Base-by-base conservation (phyloP, 371 early-diverging fungal genomes). In the Mucor plumbeus region DNA sequence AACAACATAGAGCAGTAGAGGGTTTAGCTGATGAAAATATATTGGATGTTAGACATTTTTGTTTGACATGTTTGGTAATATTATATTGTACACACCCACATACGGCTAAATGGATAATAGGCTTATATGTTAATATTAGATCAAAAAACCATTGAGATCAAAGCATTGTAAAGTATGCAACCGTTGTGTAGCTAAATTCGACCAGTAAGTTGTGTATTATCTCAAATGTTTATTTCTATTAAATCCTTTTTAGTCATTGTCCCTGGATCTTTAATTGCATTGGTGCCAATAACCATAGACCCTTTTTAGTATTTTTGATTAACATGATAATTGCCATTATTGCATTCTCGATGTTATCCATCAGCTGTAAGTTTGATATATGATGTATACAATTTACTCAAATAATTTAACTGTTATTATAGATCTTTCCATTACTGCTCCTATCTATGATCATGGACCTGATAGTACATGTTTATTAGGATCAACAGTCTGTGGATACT, bases 141-240 rank as follows among this genome's bases (percentile, higher is more conserved):
- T 89, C 31, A 87, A 83, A 14, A 94, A 95, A 62, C 99, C 99
- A 15, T 73, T 98, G 64, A 84, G 99, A 34, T 95, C 97, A 17
- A 99, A 99, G 80, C 99, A 99, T 70, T 99, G 99, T 82, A 92
- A 91, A 65, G 82, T 92, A 43, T 99, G 99, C 75, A 89, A 97
- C 70, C 90, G 94, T 56, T 99, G 99, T 77, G 96, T 99, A 5
- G 94, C 96, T n/a, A 89, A 90, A 64, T 98, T 99, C 85, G 99
- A 99, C 71, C 99, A 99, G 90, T 89, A 85, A 79, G 86, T 80
- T 9, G 34, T 40, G 13, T 15, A 57, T 26, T 26, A 26, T 3
- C 26, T 26, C 33, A 33, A 15, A 17, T n/a, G 0, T 35, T 55
- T 33, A 9, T 34, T 21, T 34, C 4, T 44, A 43, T 8, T 7